Conservation (phyloP, 192 early-diverging fungal species). For the Coemansia sp. region DNA sequence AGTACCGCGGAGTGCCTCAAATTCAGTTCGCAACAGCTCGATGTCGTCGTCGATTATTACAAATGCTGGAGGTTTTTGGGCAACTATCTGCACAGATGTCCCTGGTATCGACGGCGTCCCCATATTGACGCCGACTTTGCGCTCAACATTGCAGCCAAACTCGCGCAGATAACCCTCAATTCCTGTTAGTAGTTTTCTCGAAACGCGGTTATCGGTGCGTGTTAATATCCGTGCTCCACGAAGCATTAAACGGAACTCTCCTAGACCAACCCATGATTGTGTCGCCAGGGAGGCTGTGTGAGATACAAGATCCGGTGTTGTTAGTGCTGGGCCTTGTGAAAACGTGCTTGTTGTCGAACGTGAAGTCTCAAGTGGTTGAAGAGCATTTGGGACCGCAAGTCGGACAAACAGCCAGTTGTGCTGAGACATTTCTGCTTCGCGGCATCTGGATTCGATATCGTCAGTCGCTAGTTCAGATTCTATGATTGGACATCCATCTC, state of each 20-base stretch:
- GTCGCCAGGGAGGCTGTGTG: background rate
- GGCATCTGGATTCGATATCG: background rate
- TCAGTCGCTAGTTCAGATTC: slow-evolving; percentile 3
- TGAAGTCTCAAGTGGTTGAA: background rate
- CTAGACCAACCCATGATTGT: slow-evolving; percentile 9
- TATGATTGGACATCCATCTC: background rate
- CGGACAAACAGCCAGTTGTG: slow-evolving; percentile 33
- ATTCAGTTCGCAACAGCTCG: slow-evolving; percentile 29
- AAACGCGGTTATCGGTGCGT: slow-evolving; percentile 7
- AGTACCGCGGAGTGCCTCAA: slow-evolving; percentile 44
- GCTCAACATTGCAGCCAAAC: slow-evolving; percentile 25
- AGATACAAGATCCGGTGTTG: too few species aligned
- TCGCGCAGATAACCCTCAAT: slow-evolving; percentile 21
- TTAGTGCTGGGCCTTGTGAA: too few species aligned
- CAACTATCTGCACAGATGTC: slow-evolving; percentile 20
- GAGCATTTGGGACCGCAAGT: slow-evolving; percentile 7
- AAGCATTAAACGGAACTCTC: slow-evolving; percentile 40
- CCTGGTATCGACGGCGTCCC: slow-evolving; percentile 24
- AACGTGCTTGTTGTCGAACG: too few species aligned
- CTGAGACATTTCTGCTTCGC: slow-evolving; percentile 3
- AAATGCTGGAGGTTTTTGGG: slow-evolving; percentile 39
- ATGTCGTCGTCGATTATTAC: slow-evolving; percentile 31
- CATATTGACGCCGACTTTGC: background rate
- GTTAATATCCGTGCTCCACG: slow-evolving; percentile 30
- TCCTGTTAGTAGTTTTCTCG: slow-evolving; percentile 5